A percentile compares a stretch with the other conserved stretches of the same genome.
Evolutionary conservation across 345 rosid species (phyloP).

Genomic region (Euphorbia peplus): DNA sequence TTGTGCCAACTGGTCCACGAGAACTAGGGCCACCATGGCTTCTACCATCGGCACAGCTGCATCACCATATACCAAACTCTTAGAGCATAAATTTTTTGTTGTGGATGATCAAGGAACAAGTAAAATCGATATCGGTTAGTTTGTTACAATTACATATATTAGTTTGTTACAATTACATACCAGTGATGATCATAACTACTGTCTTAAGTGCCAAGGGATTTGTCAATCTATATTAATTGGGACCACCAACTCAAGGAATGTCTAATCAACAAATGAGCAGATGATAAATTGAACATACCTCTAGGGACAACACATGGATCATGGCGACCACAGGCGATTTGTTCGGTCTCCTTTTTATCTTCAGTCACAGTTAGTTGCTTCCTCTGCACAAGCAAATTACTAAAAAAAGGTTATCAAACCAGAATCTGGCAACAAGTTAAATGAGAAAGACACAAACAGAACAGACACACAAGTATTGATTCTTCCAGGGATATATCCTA

Average conservation of each 20-base stretch:
- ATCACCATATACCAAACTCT: slow-evolving; percentile 18
- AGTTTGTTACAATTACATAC: background rate
- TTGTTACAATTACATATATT: background rate
- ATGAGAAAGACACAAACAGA: too few relatives aligned
- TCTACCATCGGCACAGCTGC: slow-evolving; percentile 96
- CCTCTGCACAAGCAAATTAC: slow-evolving; percentile 48
- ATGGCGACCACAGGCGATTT: slow-evolving; percentile 89
- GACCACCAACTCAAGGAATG: background rate
- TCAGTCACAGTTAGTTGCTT: slow-evolving; percentile 81
- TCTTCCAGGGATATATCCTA: slow-evolving; percentile 4
- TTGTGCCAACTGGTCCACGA: slow-evolving; percentile 88
- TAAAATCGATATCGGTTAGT: background rate
- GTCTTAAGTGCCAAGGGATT: background rate
- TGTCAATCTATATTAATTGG: background rate
- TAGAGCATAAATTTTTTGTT: background rate
- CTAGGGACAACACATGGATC: slow-evolving; percentile 99
- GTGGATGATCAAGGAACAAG: background rate
- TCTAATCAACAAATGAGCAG: background rate
- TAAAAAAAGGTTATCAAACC: too few relatives aligned
- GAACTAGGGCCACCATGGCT: slow-evolving; percentile 93
- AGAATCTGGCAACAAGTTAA: too few relatives aligned
- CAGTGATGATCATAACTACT: background rate
- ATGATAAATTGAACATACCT: slow-evolving; percentile 45
- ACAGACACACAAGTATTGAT: too few relatives aligned
- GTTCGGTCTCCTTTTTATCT: slow-evolving; percentile 70